Base-by-base conservation (phyloP, 108 stramenopile genomes). In the Mediolabrus comicus region DNA sequence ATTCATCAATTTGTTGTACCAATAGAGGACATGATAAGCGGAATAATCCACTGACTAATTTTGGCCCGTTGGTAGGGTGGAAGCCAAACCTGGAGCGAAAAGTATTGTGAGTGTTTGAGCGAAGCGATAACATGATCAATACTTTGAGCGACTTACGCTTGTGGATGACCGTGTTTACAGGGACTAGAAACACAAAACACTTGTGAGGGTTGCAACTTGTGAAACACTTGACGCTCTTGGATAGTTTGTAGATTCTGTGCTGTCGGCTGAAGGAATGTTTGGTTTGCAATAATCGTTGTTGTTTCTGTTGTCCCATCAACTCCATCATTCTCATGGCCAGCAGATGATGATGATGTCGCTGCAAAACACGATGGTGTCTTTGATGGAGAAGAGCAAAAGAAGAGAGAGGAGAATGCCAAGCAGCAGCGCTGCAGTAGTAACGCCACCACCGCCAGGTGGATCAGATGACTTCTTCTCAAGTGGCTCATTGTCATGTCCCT, bases 141-240 rank as follows among this genome's bases (percentile, higher is more conserved):
- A n/a, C n/a, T n/a, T n/a, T n/a, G n/a, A n/a, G n/a, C n/a, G n/a
- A n/a, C n/a, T n/a, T n/a, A n/a, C 4, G 74, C 68, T 53, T 75
- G 74, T n/a, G 68, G 74, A 41, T 60, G 59, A 28, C 67, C 68
- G 59, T 75, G 68, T 9, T 22, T 46, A 60, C 74, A 75, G 13
- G 57, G 35, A 24, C 31, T 31, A 14, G 72, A 73, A 2, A 58
- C 41, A 56, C 62, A 65, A n/a, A 63, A 63, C 24, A 54, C 54
- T 52, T 73, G 72, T 11, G 32, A 27, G 22, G 72, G 38, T 10
- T 60, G 25, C 26, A 73, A 41, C 14, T 62, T 36, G 41, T 73
- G 72, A 27, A 17, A 33, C 4, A 73, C 27, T 59, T 73, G 72
- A 7, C 54, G 63, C 22, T 60, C 7, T 3, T 53, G 54, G 25